Base-by-base conservation (phyloP, 257 asterid genomes). In the Coffea eugenioides region DNA sequence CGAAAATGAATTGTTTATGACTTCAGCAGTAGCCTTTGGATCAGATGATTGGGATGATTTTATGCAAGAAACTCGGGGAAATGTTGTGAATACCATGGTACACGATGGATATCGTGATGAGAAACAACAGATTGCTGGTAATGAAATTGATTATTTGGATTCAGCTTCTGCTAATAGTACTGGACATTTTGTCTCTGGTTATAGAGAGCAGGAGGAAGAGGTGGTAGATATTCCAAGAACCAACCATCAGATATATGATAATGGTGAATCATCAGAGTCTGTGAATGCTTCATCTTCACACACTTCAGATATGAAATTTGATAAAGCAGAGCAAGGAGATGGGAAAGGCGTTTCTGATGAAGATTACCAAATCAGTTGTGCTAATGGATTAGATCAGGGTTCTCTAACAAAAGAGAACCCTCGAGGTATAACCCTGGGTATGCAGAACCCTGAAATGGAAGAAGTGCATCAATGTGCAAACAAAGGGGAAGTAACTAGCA, bases 31-130 rank as follows among this genome's bases (percentile, higher is more conserved):
- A 86, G 98, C 98, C 4, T 95, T 91, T 85, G 98, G 97, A 77
- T 77, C 87, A 25, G 90, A 91, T 85, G 99, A 95, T 85, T 93
- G 93, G 96, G 89, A 90, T 84, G 93, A 93, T 87, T 93, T 88
- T 80, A 68, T 85, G 86, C 92, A 84, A 18, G 92, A 88, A 90
- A 86, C 84, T 64, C 85, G 85, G 57, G 93, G 73, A 54, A 85
- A 73, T 80, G 25, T 48, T 78, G n/a, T 77, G 74, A 78, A 70
- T 76, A 85, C 85, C 43, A 78, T 83, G 79, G 81, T 4, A 77
- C 89, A 77, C 79, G 85, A 83, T 70, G 87, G 82, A 79, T 67
- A 82, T 81, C 84, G 68, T 78, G 82, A 79, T 72, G 84, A 77
- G 79, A 83, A 73, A 56, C 73, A 79, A 78, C 39, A 79, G 49